Percentiles rank a stretch among this genome's conserved stretches.
phyloP scores from a whole-genome alignment of 305 asterid genomes.

The Ajuga reptans region DNA sequence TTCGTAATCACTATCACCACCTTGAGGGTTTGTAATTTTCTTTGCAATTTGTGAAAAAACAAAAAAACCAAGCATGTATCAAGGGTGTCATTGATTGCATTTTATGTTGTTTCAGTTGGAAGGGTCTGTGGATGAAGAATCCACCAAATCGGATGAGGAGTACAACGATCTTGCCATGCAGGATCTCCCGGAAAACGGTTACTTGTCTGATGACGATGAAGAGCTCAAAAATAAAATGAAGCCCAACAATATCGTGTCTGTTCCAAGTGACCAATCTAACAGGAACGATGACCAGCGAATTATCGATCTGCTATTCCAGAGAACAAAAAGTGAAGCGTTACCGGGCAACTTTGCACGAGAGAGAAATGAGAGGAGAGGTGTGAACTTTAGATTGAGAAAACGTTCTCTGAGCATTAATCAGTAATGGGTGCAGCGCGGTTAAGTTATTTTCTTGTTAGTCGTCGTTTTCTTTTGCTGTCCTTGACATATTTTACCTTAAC shows the following conservation, averaged over 20 bases:
- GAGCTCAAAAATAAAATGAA: conserved; percentile 14
- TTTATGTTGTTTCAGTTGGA: conserved; percentile 42
- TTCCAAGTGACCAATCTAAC: conserved; percentile 25
- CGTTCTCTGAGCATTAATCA: conserved; percentile 43
- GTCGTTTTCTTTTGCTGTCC: no score
- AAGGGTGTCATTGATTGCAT: no score
- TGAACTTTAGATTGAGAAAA: conserved; percentile 21
- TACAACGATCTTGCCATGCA: conserved; percentile 86
- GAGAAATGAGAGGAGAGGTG: conserved; percentile 22
- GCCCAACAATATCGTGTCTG: conserved; percentile 8
- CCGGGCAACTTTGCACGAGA: conserved; percentile 14
- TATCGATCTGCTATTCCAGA: conserved; percentile 25
- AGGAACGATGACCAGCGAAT: conserved; percentile 23
- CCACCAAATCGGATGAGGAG: conserved; percentile 85
- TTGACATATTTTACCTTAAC: no score
- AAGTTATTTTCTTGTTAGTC: no score
- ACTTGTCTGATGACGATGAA: conserved; percentile 48
- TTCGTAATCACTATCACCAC: no score
- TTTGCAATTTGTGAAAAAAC: no score
- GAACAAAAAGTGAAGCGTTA: conserved; percentile 35
- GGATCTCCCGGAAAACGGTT: conserved; percentile 48
- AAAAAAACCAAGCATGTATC: no score
- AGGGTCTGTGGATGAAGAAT: conserved; percentile 94
- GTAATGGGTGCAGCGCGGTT: no score
- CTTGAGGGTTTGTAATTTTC: no score